Base-by-base conservation (phyloP, 306 rosid genomes). In the Prosopis cineraria region DNA sequence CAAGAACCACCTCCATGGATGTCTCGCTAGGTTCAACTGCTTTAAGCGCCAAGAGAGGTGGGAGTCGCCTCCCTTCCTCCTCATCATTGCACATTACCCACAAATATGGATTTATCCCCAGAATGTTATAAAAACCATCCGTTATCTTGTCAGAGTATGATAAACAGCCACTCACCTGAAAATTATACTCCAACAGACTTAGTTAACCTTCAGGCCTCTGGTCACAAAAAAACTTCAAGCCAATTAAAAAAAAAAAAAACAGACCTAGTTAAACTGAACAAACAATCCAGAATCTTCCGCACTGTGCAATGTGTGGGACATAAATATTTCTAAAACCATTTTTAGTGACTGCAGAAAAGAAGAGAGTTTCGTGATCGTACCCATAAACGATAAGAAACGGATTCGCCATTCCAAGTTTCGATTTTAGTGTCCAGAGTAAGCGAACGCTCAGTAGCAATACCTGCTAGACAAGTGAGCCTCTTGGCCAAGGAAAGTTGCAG, bases 71-170 rank as follows among this genome's bases (percentile, higher is more conserved):
- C 33, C 93, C 98, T 82, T 93, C 98, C 72, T 87, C 93, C 17
- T 10, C 48, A 19, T 87, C 88, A 75, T 93, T 96, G 87, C 98
- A 96, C 97, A 96, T 89, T 71, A 87, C 79, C 99, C 99, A 96
- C 39, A 93, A 73, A 81, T 96, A 89, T 4, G 99, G 99, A 79
- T 96, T 96, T 97, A 96, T 93, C 34, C 99, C 99, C 91, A 91
- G 74, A 55, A 96, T 96, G 88, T 87, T 96, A 66, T 93, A 96
- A 80, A 96, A 96, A 40, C 99, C 98, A 16, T 96, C 99, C 0
- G 92, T 89, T 79, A 96, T 96, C 86, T 96, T 91, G 70, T 93
- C 98, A 13, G 90, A 82, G 88, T 96, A 96, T 55, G 99, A 96
- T 85, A 96, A 90, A 82, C 98, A 88, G 39, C 99, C 99, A 67